These are phyloP conservation scores for Microascus cirrosus DNA, from an alignment of 2,329 filamentous ascomycete genomes.

Conservation along the genomic window DNA sequence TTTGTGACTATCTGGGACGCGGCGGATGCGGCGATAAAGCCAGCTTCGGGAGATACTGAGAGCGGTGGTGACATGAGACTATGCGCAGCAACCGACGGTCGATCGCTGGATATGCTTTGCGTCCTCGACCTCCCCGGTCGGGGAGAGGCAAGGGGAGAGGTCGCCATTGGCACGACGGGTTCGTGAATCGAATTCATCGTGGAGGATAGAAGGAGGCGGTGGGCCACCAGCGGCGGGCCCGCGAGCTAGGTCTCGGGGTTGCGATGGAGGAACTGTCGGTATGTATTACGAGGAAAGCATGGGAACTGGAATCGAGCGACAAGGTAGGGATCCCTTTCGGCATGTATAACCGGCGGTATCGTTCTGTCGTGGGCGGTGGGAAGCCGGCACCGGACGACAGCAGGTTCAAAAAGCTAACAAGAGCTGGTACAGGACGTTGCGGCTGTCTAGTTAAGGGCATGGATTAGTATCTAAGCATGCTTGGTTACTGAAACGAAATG, in stretches of 20 bases:
- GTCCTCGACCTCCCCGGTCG: conserved; percentile 33
- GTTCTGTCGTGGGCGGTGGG: neutral
- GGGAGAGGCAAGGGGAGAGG: conserved; percentile 19
- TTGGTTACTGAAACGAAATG: conserved; percentile 1
- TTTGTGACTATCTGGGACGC: conserved; percentile 88
- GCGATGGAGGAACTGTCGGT: neutral
- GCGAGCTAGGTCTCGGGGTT: neutral
- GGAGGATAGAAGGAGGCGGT: neutral
- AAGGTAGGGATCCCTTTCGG: neutral
- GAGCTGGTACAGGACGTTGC: neutral
- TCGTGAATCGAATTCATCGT: conserved; percentile 4
- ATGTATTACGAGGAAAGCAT: neutral
- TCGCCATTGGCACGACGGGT: conserved; percentile 17
- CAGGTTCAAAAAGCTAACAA: neutral
- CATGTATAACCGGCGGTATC: neutral
- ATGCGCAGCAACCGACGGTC: conserved; percentile 48
- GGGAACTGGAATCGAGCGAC: neutral
- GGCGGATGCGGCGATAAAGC: conserved; percentile 78
- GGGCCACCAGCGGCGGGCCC: neutral
- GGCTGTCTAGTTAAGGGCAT: neutral
- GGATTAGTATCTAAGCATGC: neutral
- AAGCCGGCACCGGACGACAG: neutral
- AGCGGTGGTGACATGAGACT: conserved; percentile 56
- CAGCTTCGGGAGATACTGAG: conserved; percentile 62
- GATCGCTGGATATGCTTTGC: conserved; percentile 61